Evolutionary conservation across 805 yeast genomes (phyloP).

Genomic region (Metschnikowia lochheadii): DNA sequence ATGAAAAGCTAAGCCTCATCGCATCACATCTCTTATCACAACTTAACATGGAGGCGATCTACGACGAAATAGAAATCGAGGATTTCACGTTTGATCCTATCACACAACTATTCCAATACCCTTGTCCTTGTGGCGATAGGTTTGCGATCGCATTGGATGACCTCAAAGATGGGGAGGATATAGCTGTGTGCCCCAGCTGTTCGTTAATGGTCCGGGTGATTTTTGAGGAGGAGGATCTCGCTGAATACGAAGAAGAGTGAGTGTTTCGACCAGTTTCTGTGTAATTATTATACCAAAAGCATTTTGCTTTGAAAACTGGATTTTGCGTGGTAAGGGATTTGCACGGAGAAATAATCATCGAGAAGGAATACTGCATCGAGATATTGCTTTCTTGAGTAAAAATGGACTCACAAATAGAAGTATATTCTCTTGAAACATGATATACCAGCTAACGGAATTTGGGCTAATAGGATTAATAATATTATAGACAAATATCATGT

Average conservation of each 20-base stretch:
- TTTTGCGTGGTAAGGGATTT: no score
- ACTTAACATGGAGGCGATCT: constrained; percentile 52
- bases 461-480: neutral
- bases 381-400: no score
- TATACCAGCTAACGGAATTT: neutral
- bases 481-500: neutral
- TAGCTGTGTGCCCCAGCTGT: constrained; percentile 96
- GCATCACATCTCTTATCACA: neutral
- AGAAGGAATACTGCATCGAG: neutral
- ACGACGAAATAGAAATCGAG: constrained; percentile 95
- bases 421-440: neutral
- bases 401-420: neutral
- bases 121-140: constrained; percentile 97
- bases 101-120: constrained; percentile 83
- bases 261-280: neutral
- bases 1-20: neutral
- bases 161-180: constrained; percentile 82
- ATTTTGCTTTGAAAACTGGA: no score
- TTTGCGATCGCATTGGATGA: constrained; percentile 86
- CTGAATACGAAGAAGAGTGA: constrained; percentile 31
- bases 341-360: no score
- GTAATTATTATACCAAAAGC: no score
- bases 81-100: constrained; percentile 87
- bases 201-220: constrained; percentile 89
- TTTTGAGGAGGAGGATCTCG: constrained; percentile 63